Evolutionary conservation across 768 basidiomycete species (phyloP).

Genomic region (Amanita fuliginea): DNA sequence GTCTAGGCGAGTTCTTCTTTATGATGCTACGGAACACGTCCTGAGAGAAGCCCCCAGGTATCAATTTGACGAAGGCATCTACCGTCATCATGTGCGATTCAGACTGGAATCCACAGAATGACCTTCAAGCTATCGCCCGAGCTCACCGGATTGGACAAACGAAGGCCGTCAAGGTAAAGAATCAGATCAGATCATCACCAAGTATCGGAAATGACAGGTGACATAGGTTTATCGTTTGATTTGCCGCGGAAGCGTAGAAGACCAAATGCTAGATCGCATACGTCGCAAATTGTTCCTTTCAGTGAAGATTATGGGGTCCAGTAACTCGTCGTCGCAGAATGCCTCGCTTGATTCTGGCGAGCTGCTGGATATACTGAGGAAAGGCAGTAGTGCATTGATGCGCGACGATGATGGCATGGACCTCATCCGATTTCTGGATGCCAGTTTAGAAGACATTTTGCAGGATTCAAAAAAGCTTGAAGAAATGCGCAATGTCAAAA

Average conservation of each 20-base stretch:
- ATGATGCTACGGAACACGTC: neutral
- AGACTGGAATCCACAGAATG: conserved; percentile 66
- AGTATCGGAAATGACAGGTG: neutral
- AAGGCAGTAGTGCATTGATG: conserved; percentile 45
- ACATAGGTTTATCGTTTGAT: conserved; percentile 61
- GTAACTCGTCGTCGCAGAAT: conserved; percentile 14
- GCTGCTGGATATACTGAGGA: conserved; percentile 44
- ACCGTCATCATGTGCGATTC: conserved; percentile 75
- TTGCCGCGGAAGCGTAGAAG: conserved; percentile 61
- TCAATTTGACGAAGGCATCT: conserved; percentile 76
- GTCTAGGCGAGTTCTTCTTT: conserved; percentile 36
- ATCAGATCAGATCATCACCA: neutral
- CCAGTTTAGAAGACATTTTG: conserved; percentile 33
- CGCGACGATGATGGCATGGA: conserved; percentile 24
- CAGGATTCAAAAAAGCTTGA: conserved; percentile 33
- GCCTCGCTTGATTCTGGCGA: conserved; percentile 29
- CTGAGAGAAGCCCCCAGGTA: conserved; percentile 29
- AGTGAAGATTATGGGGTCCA: conserved; percentile 46
- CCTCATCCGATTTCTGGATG: conserved; percentile 31
- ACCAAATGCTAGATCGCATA: conserved; percentile 64
- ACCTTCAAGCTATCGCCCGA: conserved; percentile 77
- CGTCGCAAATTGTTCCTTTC: conserved; percentile 63
- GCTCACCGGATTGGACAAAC: conserved; percentile 77
- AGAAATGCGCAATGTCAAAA: conserved; percentile 28
- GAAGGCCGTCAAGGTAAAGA: conserved; percentile 47